Base-by-base conservation (phyloP, 2,329 filamentous ascomycete species). In the Monilinia laxa region DNA sequence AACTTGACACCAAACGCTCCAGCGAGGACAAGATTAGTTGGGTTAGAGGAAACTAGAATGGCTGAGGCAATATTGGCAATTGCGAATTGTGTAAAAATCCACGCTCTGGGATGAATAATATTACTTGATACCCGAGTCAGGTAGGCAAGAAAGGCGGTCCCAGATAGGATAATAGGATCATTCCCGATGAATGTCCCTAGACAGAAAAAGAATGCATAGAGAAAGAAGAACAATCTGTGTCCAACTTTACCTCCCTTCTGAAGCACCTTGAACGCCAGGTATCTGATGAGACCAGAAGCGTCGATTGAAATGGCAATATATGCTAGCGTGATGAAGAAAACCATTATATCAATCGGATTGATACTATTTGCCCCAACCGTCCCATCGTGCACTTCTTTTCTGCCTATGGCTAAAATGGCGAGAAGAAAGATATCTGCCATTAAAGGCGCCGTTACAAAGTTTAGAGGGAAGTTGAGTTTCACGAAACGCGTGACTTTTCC, bases 221-320 rank as follows among this genome's bases (percentile, higher is more conserved):
- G 85, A 73, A 89, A 91, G 76, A 91, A 87, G 79, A 89, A 92
- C 1, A 92, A 80, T 35, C 83, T 78, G 68, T 88, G 87, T 0
- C 90, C 90, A n/a, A 84, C 83, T 68, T 86, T 82, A 4, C 89
- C 89, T 58, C 87, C 89, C 78, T 84, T 86, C 67, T 88, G 82
- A 2, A 92, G 79, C 0, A 91, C 89, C 68, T 85, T 89, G 79
- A 90, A 90, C 0, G 90, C 89, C 28, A 91, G 75, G 69, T 82
- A 92, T 65, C 89, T 80, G 72, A 92, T 91, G 20, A 92, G 80
- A 4, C 90, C 90, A 0, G 89, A 91, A 2, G 90, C 89, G 70
- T 92, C 90, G 68, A 92, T 90, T 0, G 89, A 91, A 56, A 92
- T 90, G 57, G 90, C 89, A 68, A 92, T 91, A 72, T 92, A 92